phyloP scores from a whole-genome alignment of 2,329 filamentous ascomycete species.

The Ophiocordyceps camponoti-rufipedis region DNA sequence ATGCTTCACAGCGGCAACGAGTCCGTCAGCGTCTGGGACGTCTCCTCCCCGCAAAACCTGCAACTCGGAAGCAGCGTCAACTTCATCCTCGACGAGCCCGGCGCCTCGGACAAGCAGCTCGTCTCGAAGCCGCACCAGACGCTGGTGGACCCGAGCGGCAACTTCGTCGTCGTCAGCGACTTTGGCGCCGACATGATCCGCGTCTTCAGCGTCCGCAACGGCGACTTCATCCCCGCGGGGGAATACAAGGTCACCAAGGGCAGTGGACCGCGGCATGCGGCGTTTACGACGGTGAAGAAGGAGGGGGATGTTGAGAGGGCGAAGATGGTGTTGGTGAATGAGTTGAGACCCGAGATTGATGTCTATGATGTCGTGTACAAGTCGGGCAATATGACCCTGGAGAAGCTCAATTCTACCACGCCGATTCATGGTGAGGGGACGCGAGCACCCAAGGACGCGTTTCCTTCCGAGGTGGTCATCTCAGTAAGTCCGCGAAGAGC shows the following conservation, averaged over 20 bases:
- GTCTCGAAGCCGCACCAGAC: slow-evolving; percentile 46
- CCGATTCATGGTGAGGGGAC: slow-evolving; percentile 27
- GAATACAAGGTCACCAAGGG: slow-evolving; percentile 29
- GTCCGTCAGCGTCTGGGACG: slow-evolving; percentile 25
- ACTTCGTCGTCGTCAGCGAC: slow-evolving; percentile 47
- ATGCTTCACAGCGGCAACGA: slow-evolving; percentile 21
- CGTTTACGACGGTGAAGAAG: slow-evolving; percentile 34
- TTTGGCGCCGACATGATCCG: slow-evolving; percentile 46
- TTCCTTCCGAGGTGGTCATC: slow-evolving; percentile 36
- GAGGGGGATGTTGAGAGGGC: slow-evolving; percentile 20
- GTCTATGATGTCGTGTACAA: slow-evolving; percentile 41
- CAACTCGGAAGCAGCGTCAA: slow-evolving; percentile 17
- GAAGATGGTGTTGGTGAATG: slow-evolving; percentile 42
- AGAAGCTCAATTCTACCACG: no score
- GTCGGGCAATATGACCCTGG: no score
- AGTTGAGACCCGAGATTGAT: slow-evolving; percentile 38
- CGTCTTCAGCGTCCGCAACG: slow-evolving; percentile 24
- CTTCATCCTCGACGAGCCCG: slow-evolving; percentile 20
- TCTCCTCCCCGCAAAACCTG: slow-evolving; percentile 18
- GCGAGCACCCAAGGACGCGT: slow-evolving; percentile 20
- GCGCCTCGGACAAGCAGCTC: slow-evolving; percentile 30
- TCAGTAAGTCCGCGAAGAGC: no score
- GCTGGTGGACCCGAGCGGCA: slow-evolving; percentile 44
- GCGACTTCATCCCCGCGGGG: slow-evolving; percentile 18
- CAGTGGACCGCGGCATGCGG: slow-evolving; percentile 45